These are phyloP conservation scores for Penicillium sp. DNA, from an alignment of 2,329 filamentous ascomycete genomes.

Conservation along the genomic window DNA sequence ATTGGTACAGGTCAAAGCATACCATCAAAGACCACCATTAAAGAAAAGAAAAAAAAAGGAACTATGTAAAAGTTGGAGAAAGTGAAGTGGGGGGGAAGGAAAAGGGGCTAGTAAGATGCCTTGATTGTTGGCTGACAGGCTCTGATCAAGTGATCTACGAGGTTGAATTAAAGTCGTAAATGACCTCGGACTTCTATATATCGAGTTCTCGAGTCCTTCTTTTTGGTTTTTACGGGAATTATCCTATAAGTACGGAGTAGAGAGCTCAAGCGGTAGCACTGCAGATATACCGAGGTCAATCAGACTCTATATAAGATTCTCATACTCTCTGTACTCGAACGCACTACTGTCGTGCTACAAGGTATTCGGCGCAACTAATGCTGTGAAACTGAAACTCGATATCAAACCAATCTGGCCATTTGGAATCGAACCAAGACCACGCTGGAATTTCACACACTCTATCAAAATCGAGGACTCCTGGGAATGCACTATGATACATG, in stretches of 20 bases:
- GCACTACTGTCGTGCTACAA: not conserved
- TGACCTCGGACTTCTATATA: too few relatives aligned
- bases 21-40: not conserved
- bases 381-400: not conserved
- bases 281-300: not conserved
- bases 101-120: not conserved
- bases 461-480: not conserved
- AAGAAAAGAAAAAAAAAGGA: not conserved
- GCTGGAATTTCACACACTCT: not conserved
- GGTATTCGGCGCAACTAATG: slow-evolving; percentile 5
- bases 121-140: too few relatives aligned
- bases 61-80: not conserved
- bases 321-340: too few relatives aligned
- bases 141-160: too few relatives aligned
- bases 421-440: not conserved
- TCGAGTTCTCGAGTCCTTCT: too few relatives aligned
- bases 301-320: too few relatives aligned
- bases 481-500: not conserved
- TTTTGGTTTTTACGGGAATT: too few relatives aligned
- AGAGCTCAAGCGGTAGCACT: too few relatives aligned
- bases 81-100: not conserved
- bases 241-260: too few relatives aligned
- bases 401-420: not conserved
- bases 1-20: not conserved
- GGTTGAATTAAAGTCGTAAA: too few relatives aligned